Evolutionary conservation across 1,139 yeast genomes (phyloP), one percentile per base, ranked within the genome.

Genomic region (Kazachstania sp.): DNA sequence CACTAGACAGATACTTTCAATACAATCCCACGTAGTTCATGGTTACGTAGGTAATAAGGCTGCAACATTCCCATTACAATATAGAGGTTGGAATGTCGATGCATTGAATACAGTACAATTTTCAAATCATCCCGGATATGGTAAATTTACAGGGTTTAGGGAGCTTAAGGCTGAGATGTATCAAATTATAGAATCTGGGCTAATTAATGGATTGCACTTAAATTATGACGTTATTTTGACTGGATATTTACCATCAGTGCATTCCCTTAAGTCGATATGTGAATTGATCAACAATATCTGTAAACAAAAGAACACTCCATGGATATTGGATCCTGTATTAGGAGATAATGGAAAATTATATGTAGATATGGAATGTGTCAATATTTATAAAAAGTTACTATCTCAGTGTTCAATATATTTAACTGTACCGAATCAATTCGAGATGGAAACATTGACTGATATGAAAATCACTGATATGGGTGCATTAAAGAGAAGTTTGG

Each of bases 391-490:
- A 58, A 57, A 68, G n/a, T 69, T 85, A 2, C 64, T 90, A 39
- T 58, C 64, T 16, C 62, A 71, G 2, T 74, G 77, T 8, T 50
- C 66, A 1, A 87, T 88, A 12, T 81, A 79, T 50, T 62, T 88
- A 19, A 78, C 84, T 9, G 86, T 97, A 0, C 98, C 98, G 1
- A 92, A 92, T 64, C 95, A 87, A 63, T 86, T 86, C 65, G 98
- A 92, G 63, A 74, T 86, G 51, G 96, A 88, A 66, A 68, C 83
- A 16, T 67, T 90, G 39, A 72, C 83, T 9, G 88, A 77, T 1
- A 62, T 68, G 37, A 69, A 71, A 47, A 75, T 86, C 11, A 61
- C 58, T 4, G 69, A 74, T 43, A 56, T 68, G 8, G 64, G 54
- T 3, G 59, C 70, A 26, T 71, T 87, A 43, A 64, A 65, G 36